phyloP scores from a whole-genome alignment of 2,329 filamentous ascomycete genomes.

The Conoideocrella luteorostrata region DNA sequence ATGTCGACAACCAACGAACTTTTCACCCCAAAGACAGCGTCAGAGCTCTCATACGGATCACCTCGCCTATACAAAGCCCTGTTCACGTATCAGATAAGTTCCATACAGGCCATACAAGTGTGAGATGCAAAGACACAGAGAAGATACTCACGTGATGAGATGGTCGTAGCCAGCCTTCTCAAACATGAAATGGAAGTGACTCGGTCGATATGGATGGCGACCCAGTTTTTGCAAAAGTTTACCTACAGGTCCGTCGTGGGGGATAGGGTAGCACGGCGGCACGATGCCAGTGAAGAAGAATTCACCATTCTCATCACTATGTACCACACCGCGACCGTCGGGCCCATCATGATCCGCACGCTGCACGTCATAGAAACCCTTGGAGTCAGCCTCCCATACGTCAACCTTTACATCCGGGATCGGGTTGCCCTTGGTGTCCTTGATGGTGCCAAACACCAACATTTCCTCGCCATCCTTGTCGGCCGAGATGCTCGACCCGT shows the following conservation, averaged over 20 bases:
- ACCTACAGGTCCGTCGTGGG: conserved; percentile 77
- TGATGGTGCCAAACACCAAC: conserved; percentile 60
- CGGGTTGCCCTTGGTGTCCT: conserved; percentile 53
- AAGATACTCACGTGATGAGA: conserved; percentile 76
- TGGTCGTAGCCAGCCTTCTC: conserved; percentile 71
- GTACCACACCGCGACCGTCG: conserved; percentile 23
- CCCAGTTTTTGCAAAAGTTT: conserved; percentile 57
- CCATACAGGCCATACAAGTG: too few relatives aligned
- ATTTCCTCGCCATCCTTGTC: conserved; percentile 60
- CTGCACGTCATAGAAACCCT: conserved; percentile 72
- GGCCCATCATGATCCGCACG: conserved; percentile 47
- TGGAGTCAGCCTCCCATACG: conserved; percentile 73
- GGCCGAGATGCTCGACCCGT: conserved; percentile 54
- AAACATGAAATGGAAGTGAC: conserved; percentile 88
- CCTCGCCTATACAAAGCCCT: too few relatives aligned
- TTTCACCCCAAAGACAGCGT: too few relatives aligned
- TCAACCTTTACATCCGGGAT: conserved; percentile 61
- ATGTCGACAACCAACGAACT: too few relatives aligned
- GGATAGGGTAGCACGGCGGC: conserved; percentile 80
- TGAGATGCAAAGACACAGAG: too few relatives aligned
- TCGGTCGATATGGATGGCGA: conserved; percentile 72
- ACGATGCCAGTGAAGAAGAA: conserved; percentile 68
- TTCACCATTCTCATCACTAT: conserved; percentile 14
- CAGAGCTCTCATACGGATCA: too few relatives aligned
- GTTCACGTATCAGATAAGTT: too few relatives aligned